phyloP scores from a whole-genome alignment of 495 filamentous ascomycete genomes.

The Aspergillus leporis region DNA sequence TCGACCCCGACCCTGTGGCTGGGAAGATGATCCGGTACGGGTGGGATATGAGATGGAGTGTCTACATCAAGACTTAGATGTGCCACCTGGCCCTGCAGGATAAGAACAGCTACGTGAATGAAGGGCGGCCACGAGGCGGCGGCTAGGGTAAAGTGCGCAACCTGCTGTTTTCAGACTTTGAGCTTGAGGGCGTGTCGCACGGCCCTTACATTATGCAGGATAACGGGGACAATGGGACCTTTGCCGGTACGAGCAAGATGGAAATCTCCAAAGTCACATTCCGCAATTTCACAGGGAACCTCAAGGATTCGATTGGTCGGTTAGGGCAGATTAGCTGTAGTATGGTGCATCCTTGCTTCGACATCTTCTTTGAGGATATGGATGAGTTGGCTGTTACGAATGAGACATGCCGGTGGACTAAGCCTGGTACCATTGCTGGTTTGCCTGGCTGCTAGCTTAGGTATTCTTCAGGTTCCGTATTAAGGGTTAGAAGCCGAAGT shows the following conservation, averaged over 20 bases:
- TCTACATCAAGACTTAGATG: background rate
- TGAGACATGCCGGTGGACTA: too few species aligned
- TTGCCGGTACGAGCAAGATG: constrained; percentile 2
- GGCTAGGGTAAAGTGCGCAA: constrained; percentile 1
- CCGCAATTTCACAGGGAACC: background rate
- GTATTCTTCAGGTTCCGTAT: too few species aligned
- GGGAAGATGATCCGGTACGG: too few species aligned
- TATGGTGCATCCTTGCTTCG: background rate
- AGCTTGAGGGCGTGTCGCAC: background rate
- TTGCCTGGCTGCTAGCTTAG: too few species aligned
- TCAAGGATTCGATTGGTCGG: background rate
- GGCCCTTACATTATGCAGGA: background rate
- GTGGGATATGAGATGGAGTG: background rate
- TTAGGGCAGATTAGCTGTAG: background rate
- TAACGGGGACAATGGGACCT: too few species aligned
- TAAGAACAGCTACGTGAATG: constrained; percentile 1
- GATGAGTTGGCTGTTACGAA: background rate
- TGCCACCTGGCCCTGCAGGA: background rate
- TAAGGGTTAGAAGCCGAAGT: too few species aligned
- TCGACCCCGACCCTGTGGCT: too few species aligned
- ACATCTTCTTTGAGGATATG: background rate
- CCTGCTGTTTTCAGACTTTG: background rate
- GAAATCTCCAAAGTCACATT: background rate
- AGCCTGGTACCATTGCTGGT: too few species aligned
- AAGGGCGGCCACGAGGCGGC: background rate